These are phyloP conservation scores for Raphanus hybrid DNA, from an alignment of 441 rosid species.

Conservation along the genomic window DNA sequence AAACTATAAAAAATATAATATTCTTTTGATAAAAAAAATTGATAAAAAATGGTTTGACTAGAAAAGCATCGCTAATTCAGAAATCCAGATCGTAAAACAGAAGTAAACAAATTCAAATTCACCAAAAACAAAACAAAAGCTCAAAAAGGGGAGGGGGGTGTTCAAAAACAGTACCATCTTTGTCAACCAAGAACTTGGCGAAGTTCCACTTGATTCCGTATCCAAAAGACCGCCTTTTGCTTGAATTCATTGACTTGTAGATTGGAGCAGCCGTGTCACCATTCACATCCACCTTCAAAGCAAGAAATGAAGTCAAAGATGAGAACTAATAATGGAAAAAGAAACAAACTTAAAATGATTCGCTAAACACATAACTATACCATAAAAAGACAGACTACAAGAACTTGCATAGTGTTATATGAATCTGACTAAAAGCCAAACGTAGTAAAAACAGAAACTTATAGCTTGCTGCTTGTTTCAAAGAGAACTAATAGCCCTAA, in stretches of 20 bases:
- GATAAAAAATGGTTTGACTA: too few relatives aligned
- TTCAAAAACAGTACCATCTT: conserved; percentile 54
- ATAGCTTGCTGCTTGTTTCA: too few relatives aligned
- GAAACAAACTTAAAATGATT: background rate
- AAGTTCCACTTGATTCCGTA: conserved; percentile 75
- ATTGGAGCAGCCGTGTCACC: conserved; percentile 62
- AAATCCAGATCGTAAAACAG: too few relatives aligned
- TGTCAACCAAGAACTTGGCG: conserved; percentile 66
- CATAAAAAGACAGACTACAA: background rate
- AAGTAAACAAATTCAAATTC: too few relatives aligned
- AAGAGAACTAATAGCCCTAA: too few relatives aligned
- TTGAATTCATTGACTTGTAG: conserved; percentile 65
- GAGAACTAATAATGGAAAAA: background rate
- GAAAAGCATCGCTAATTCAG: too few relatives aligned
- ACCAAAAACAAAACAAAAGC: too few relatives aligned
- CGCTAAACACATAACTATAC: background rate
- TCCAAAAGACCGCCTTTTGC: conserved; percentile 68
- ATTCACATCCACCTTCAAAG: conserved; percentile 60
- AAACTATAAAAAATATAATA: too few relatives aligned
- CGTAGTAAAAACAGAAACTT: background rate
- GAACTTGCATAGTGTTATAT: background rate
- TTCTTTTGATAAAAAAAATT: too few relatives aligned
- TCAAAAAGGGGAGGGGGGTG: too few relatives aligned
- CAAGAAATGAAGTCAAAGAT: background rate
- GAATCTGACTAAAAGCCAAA: background rate